Evolutionary conservation across 2,329 filamentous ascomycete genomes (phyloP), one percentile per base, ranked within the genome.

Genomic region (Fusarium sp.): DNA sequence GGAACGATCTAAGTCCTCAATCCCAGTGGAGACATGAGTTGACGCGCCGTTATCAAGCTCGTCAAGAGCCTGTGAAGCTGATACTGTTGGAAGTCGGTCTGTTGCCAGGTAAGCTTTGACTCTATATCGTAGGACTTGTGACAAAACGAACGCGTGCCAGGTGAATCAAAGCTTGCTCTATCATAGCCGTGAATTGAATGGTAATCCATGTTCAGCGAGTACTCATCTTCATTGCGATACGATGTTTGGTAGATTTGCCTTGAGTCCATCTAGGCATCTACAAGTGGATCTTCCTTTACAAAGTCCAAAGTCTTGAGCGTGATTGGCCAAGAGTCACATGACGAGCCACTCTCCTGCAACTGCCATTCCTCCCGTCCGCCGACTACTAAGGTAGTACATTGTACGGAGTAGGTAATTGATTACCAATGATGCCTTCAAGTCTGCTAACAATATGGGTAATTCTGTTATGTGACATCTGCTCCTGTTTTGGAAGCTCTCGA

Each of bases 61-160:
- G 66, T 91, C 86, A 50, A 95, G 84, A 13, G 91, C 93, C 78
- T 94, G 88, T 3, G 92, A 92, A 36, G 93, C 94, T 24, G 92
- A 94, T 55, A 95, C 87, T 3, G 94, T 94, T 41, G 94, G 92
- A 60, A 96, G 85, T 58, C 93, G 90, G 84, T 95, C 93, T 95
- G 75, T 36, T 28, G 32, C 35, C 38, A 35, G 12, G 73, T 75
- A 66, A 78, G 72, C 54, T 62, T 63, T 54, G 38, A 39, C 41
- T 65, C 58, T 14, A 22, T 26, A 56, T 63, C 18, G 50, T 59
- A n/a, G 30, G 36, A n/a, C 58, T 28, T 20, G 58, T 59, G 47
- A 44, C 54, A 66, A 75, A 74, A 84, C 87, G 77, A 75, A 90
- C 88, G 88, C 36, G 87, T 87, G 58, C 84, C 84, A 36, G 85